A percentile compares a stretch with the other conserved stretches of the same genome.
Conservation (phyloP, 805 yeast species). For the Cyberlindnera xylosilytica region DNA sequence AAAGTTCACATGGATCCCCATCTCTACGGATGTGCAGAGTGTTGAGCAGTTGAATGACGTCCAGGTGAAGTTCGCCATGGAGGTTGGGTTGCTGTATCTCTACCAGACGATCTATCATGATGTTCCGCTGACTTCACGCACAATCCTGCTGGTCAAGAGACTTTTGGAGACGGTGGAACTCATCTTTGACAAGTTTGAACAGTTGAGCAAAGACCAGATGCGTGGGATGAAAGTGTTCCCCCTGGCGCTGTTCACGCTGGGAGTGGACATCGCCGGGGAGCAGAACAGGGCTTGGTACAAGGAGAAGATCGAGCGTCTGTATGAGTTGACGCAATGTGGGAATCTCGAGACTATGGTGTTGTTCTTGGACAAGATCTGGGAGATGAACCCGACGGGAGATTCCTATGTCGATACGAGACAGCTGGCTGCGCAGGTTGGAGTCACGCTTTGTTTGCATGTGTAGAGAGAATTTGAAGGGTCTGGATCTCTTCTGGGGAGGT, state of each 20-base stretch:
- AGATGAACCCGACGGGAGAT: slow-evolving; percentile 2
- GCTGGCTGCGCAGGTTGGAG: slow-evolving; percentile 4
- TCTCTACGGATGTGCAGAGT: not conserved
- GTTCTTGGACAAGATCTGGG: slow-evolving; percentile 7
- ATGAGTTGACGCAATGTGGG: slow-evolving; percentile 1
- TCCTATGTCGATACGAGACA: slow-evolving; percentile 7
- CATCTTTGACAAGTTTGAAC: slow-evolving; percentile 3
- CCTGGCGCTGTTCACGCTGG: slow-evolving; percentile 7
- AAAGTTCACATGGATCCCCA: not conserved
- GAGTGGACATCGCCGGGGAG: slow-evolving; percentile 6
- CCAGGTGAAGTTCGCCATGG: slow-evolving; percentile 4
- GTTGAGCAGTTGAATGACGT: not conserved
- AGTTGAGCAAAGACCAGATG: not conserved
- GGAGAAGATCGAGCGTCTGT: slow-evolving; percentile 1
- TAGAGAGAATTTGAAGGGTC: too few species aligned
- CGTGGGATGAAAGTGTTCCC: not conserved
- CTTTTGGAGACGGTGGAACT: not conserved
- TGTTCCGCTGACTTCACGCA: slow-evolving; percentile 3
- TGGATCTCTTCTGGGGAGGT: too few species aligned
- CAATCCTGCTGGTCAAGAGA: slow-evolving; percentile 6
- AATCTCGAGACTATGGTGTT: slow-evolving; percentile 2
- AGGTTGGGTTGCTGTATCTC: slow-evolving; percentile 6
- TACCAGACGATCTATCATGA: slow-evolving; percentile 10
- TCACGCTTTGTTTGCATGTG: slow-evolving; percentile 7
- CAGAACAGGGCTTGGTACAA: slow-evolving; percentile 4